Percentiles rank a stretch among this genome's conserved stretches.
Conservation (phyloP, 768 basidiomycete genomes). For the Boletus vermiculosoides region DNA sequence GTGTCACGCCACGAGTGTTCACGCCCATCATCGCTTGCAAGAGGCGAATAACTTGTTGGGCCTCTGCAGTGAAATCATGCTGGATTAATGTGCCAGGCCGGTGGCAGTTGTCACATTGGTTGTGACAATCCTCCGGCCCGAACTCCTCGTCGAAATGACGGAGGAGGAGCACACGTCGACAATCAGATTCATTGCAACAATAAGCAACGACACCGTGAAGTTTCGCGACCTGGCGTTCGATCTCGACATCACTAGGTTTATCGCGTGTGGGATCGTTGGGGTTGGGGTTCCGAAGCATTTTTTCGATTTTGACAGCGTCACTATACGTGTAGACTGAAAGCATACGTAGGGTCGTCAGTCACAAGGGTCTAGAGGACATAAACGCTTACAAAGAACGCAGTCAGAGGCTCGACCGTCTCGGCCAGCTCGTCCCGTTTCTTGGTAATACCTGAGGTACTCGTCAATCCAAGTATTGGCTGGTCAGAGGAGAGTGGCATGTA, state of each 20-base stretch:
- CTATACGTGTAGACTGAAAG: conserved; percentile 59
- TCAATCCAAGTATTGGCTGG: not conserved
- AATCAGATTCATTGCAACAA: conserved; percentile 78
- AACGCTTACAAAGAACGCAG: conserved; percentile 78
- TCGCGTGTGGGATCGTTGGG: conserved; percentile 36
- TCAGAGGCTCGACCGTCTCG: conserved; percentile 82
- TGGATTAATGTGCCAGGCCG: conserved; percentile 43
- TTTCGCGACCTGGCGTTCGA: conserved; percentile 63
- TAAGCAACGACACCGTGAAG: conserved; percentile 73
- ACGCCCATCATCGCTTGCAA: conserved; percentile 44
- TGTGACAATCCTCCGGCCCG: conserved; percentile 58
- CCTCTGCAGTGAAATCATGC: conserved; percentile 62
- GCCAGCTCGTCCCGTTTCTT: conserved; percentile 97
- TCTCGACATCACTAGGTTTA: conserved; percentile 44
- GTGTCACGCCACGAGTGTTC: conserved; percentile 55
- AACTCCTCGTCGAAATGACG: conserved; percentile 88
- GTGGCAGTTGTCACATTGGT: conserved; percentile 83
- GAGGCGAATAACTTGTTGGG: conserved; percentile 56
- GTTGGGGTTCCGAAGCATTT: conserved; percentile 59
- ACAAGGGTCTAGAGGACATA: not conserved
- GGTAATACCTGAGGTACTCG: conserved; percentile 62
- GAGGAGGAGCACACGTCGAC: conserved; percentile 84
- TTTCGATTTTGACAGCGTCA: conserved; percentile 56
- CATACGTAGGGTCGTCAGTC: not conserved
- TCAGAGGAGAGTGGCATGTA: conserved; percentile 36